Base-by-base conservation (phyloP, 225 moss, liverwort and hornwort genomes). In the Bryoerythrophyllum caledonicum region DNA sequence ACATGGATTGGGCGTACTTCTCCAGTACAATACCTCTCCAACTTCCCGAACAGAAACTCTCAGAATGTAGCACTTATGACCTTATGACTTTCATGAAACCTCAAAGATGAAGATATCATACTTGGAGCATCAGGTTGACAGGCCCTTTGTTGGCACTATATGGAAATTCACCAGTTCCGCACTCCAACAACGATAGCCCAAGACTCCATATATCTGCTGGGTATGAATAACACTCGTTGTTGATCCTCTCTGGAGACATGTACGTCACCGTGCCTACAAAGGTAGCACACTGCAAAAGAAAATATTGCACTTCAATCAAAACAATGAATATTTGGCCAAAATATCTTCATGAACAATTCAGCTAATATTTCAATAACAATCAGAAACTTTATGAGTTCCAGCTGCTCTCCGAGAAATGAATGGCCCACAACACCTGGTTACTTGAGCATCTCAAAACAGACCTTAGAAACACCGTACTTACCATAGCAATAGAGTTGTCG, bases 181-280 rank as follows among this genome's bases (percentile, higher is more conserved):
- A 99, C 82, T 99, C 97, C 74, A 99, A 83, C 87, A 99, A 85
- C 74, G 97, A 87, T 54, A 99, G 86, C 41, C 97, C 97, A 63
- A 99, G 86, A 83, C 97, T 99, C 97, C 97, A 99, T 58, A 99
- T 88, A 82, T 99, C 97, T 80, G 97, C 97, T 74, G 97, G 97
- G 83, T 99, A 99, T 15, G 97, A 99, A 67, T 99, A 99, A 81
- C 82, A 89, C 73, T 94, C 89, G 76, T 99, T 99, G 87, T 90
- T 99, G 86, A 94, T 94, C 84, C 97, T 93, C 83, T 99, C 97
- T 10, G 97, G 97, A 60, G 97, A 99, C 97, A 99, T 99, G 80
- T 99, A 99, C 13, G 97, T 99, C 59, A 99, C 97, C 43, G 97
- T 99, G 56, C 97, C 97, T 34, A 99, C 97, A 82, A 99, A 99